Conservation (phyloP, 2,329 filamentous ascomycete species). For the Alternaria triticina region DNA sequence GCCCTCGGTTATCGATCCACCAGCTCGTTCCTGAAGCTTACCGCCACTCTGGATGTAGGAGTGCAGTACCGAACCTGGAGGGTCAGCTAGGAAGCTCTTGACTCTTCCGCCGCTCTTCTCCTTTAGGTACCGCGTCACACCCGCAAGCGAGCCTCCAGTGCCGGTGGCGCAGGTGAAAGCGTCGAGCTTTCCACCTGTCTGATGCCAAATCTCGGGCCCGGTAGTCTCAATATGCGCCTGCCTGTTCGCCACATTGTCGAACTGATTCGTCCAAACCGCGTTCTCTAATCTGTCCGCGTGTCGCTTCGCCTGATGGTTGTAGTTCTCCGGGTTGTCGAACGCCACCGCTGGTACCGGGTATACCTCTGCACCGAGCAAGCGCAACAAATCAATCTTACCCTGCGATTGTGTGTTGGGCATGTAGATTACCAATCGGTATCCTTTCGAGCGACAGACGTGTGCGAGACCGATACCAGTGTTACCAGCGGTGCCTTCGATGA, state of each 20-base stretch:
- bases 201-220: constrained; percentile 94
- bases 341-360: constrained; percentile 94
- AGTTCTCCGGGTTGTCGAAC: constrained; percentile 94
- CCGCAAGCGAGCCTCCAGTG: constrained; percentile 89
- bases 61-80: constrained; percentile 90
- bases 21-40: constrained; percentile 78
- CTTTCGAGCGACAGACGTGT: constrained; percentile 90
- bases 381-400: constrained; percentile 93
- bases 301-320: constrained; percentile 92
- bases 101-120: constrained; percentile 77
- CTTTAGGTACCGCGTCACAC: constrained; percentile 88
- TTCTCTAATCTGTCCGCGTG: constrained; percentile 88
- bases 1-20: constrained; percentile 93
- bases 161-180: constrained; percentile 96
- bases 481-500: constrained; percentile 95
- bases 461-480: constrained; percentile 98
- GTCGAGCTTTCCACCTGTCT: constrained; percentile 84
- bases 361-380: constrained; percentile 91
- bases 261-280: constrained; percentile 98
- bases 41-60: constrained; percentile 88
- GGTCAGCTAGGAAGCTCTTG: constrained; percentile 89
- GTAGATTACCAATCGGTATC: constrained; percentile 97
- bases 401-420: constrained; percentile 99
- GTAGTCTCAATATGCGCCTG: constrained; percentile 96
- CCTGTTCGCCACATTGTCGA: constrained; percentile 94